Conservation (phyloP, 306 rosid species). For the Dalbergia oliveri region DNA sequence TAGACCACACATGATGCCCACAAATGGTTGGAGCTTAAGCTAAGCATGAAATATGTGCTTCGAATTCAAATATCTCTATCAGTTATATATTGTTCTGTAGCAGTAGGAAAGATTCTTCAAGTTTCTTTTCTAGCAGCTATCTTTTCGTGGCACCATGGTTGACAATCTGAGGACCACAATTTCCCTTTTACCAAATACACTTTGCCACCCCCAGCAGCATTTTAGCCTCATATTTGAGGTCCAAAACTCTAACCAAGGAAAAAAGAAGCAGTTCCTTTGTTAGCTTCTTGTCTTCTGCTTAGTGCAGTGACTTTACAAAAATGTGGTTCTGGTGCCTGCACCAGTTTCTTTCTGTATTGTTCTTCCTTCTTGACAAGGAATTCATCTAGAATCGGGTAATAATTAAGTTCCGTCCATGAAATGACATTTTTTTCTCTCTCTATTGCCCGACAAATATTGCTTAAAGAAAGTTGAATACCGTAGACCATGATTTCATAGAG, state of each 20-base stretch:
- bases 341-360: conserved; percentile 24
- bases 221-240: conserved; percentile 42
- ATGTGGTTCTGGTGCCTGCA: conserved; percentile 44
- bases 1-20: conserved; percentile 29
- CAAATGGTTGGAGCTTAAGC: conserved; percentile 41
- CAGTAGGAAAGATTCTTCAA: conserved; percentile 37
- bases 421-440: conserved; percentile 19
- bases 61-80: conserved; percentile 36
- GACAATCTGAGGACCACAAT: conserved; percentile 55
- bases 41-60: conserved; percentile 33
- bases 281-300: conserved; percentile 35
- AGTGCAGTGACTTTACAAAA: conserved; percentile 45
- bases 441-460: conserved; percentile 29
- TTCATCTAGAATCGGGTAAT: conserved; percentile 5
- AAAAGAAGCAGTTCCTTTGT: conserved; percentile 37
- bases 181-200: conserved; percentile 27
- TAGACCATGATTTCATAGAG: conserved; percentile 43
- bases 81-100: conserved; percentile 34
- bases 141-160: conserved; percentile 37
- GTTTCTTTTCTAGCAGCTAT: conserved; percentile 7
- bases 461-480: conserved; percentile 26
- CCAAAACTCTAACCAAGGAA: conserved; percentile 13
- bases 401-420: conserved; percentile 16
- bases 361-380: conserved; percentile 36
- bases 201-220: conserved; percentile 43